Evolutionary conservation across 2,329 filamentous ascomycete species (phyloP).

Genomic region (Beauveria caledonica): DNA sequence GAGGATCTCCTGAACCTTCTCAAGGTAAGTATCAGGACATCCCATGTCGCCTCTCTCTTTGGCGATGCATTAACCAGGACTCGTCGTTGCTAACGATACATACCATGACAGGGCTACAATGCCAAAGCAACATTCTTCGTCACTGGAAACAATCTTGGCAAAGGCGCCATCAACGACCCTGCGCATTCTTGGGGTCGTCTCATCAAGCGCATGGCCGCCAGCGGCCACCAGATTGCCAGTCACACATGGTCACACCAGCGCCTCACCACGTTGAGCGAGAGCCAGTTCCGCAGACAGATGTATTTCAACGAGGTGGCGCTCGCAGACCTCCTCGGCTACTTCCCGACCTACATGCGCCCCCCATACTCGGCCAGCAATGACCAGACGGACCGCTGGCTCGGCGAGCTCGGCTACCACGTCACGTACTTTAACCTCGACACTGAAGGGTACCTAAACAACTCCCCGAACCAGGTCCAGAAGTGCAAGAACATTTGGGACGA

Average conservation of each 20-base stretch:
- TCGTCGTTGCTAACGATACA: neutral
- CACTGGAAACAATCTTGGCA: slow-evolving; percentile 28
- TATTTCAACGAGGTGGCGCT: slow-evolving; percentile 35
- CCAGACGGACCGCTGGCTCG: slow-evolving; percentile 30
- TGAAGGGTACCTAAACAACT: slow-evolving; percentile 48
- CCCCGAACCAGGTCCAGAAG: slow-evolving; percentile 36
- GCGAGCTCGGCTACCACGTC: slow-evolving; percentile 46
- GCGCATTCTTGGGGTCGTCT: slow-evolving; percentile 26
- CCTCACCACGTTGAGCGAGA: slow-evolving; percentile 27
- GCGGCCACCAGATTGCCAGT: slow-evolving; percentile 53
- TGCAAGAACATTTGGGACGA: slow-evolving; percentile 33
- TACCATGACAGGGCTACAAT: slow-evolving; percentile 20
- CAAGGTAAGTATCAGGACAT: slow-evolving; percentile 10
- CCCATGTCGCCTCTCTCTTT: neutral
- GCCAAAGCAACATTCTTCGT: slow-evolving; percentile 33
- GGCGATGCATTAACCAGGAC: no score
- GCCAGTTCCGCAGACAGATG: slow-evolving; percentile 32
- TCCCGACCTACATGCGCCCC: slow-evolving; percentile 36
- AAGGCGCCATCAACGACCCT: slow-evolving; percentile 34
- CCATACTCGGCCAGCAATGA: slow-evolving; percentile 38
- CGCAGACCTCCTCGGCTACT: slow-evolving; percentile 30
- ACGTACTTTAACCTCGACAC: slow-evolving; percentile 55
- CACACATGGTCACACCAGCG: slow-evolving; percentile 42
- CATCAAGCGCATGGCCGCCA: slow-evolving; percentile 37
- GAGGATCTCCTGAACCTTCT: slow-evolving; percentile 32